phyloP scores from a whole-genome alignment of 202 grass and related monocot species.

The Setaria italica region DNA sequence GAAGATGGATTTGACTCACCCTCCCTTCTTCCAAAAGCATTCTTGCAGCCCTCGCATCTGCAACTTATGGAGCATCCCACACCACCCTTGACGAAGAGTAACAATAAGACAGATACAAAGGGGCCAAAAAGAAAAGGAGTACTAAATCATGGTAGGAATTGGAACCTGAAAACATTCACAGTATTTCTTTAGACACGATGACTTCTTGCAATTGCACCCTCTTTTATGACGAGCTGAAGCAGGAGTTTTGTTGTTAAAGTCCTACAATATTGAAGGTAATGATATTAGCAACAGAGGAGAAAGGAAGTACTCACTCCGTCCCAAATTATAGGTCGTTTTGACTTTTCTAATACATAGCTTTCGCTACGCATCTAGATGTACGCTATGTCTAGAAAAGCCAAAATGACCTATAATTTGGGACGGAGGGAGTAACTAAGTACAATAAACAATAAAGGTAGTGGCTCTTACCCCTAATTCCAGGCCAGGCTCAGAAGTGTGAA shows the following conservation, averaged over 20 bases:
- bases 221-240: conserved; percentile 92
- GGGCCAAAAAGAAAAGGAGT: conserved; percentile 4
- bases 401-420: too few species aligned
- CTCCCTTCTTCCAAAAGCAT: conserved; percentile 85
- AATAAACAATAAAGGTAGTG: conserved; percentile 21
- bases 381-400: too few species aligned
- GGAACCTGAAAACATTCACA: conserved; percentile 97
- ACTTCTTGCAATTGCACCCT: conserved; percentile 98
- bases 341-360: too few species aligned
- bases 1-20: conserved; percentile 61
- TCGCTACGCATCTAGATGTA: too few species aligned
- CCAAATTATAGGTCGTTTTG: too few species aligned
- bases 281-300: conserved; percentile 42
- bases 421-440: neutral
- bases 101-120: conserved; percentile 48
- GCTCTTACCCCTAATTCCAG: conserved; percentile 77
- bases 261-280: conserved; percentile 52
- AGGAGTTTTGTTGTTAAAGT: conserved; percentile 86
- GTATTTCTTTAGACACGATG: conserved; percentile 93
- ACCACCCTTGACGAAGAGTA: conserved; percentile 73
- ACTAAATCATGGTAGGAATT: conserved; percentile 33
- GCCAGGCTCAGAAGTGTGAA: conserved; percentile 67
- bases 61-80: conserved; percentile 91
- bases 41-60: conserved; percentile 93
- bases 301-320: conserved; percentile 20